phyloP scores from a whole-genome alignment of 2,329 filamentous ascomycete genomes.

The Hypomyces perniciosus region DNA sequence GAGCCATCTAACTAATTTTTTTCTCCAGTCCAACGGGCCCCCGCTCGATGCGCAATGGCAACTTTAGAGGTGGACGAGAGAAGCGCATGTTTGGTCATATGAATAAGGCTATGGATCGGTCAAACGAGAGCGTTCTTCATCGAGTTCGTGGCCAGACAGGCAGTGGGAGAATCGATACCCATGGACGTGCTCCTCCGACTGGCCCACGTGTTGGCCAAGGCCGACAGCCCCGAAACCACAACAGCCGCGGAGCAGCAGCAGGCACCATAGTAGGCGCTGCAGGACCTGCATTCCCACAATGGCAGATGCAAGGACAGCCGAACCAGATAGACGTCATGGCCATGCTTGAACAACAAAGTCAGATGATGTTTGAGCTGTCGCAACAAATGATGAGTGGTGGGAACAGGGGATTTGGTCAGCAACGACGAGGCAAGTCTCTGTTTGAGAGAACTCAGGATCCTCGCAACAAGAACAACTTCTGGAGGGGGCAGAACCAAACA shows the following conservation, averaged over 20 bases:
- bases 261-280: constrained; percentile 6
- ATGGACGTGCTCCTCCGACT: constrained; percentile 63
- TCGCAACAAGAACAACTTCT: constrained; percentile 42
- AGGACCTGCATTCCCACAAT: constrained; percentile 7
- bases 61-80: constrained; percentile 54
- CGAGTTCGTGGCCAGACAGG: constrained; percentile 68
- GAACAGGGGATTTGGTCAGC: constrained; percentile 36
- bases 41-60: constrained; percentile 83
- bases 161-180: constrained; percentile 74
- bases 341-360: constrained; percentile 83
- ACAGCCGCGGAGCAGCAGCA: constrained; percentile 35
- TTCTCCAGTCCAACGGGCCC: constrained; percentile 76
- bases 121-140: constrained; percentile 69
- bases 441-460: constrained; percentile 66
- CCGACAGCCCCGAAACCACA: constrained; percentile 44
- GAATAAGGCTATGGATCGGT: constrained; percentile 74
- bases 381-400: constrained; percentile 54
- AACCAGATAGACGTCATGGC: constrained; percentile 56
- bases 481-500: constrained; percentile 41
- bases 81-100: constrained; percentile 83
- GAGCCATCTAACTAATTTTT: background rate
- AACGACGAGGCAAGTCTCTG: constrained; percentile 52
- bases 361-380: constrained; percentile 74
- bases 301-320: constrained; percentile 37
- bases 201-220: constrained; percentile 58